phyloP scores from a whole-genome alignment of 305 asterid species.

The Fraxinus velutina region DNA sequence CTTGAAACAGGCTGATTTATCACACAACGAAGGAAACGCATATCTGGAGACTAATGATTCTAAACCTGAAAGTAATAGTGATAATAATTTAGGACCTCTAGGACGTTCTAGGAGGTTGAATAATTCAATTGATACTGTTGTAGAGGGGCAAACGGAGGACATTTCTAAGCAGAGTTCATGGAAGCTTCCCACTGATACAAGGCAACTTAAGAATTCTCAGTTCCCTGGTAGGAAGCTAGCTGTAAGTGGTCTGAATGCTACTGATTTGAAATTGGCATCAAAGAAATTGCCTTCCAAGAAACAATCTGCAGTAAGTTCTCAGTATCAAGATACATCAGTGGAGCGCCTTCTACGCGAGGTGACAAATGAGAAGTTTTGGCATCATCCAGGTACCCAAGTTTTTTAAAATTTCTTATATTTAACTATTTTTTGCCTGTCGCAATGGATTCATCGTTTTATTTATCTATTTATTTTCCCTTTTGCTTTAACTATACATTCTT shows the following conservation, averaged over 20 bases:
- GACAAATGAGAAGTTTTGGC: constrained; percentile 94
- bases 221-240: constrained; percentile 61
- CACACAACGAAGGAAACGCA: constrained; percentile 50
- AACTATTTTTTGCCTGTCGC: constrained; percentile 9
- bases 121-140: constrained; percentile 52
- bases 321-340: constrained; percentile 86
- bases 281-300: constrained; percentile 76
- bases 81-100: constrained; percentile 45
- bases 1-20: constrained; percentile 46
- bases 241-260: constrained; percentile 42
- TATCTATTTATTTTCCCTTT: neutral
- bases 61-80: constrained; percentile 67
- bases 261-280: constrained; percentile 52
- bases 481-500: neutral
- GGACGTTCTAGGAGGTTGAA: constrained; percentile 62
- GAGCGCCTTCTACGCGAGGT: constrained; percentile 97
- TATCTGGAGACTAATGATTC: constrained; percentile 55
- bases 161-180: constrained; percentile 61
- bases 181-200: constrained; percentile 69
- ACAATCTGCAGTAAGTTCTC: constrained; percentile 44
- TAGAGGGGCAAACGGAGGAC: constrained; percentile 55
- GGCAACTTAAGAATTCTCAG: constrained; percentile 58
- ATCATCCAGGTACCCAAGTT: constrained; percentile 70
- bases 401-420: constrained; percentile 5
- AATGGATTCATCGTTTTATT: neutral